These are phyloP conservation scores for Aquilaria malaccensis DNA, from an alignment of 345 rosid species.

Conservation along the genomic window DNA sequence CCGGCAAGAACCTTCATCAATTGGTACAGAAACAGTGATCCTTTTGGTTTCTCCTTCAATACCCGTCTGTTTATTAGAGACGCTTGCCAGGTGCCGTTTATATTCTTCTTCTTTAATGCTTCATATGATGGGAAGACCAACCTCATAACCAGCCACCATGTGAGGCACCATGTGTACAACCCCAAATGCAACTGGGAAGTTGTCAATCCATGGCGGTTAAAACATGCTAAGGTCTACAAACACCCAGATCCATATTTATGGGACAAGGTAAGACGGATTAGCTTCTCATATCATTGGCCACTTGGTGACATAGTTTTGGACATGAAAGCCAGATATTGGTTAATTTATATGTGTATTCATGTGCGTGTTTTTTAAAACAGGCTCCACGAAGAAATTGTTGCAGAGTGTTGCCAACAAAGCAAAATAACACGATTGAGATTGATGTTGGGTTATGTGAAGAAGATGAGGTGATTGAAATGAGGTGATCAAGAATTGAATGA, in stretches of 20 bases:
- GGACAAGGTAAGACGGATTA: conserved; percentile 23
- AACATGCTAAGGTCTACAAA: conserved; percentile 32
- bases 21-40: too few species aligned
- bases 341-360: background rate
- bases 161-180: too few species aligned
- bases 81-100: too few species aligned
- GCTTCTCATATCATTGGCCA: background rate
- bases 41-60: too few species aligned
- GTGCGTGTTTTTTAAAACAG: conserved; percentile 17
- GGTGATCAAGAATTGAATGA: background rate
- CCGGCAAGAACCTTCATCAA: too few species aligned
- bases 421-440: conserved; percentile 23
- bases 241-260: conserved; percentile 38
- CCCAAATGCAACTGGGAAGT: conserved; percentile 22
- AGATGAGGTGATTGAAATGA: conserved; percentile 27
- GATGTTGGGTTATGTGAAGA: conserved; percentile 34
- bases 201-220: conserved; percentile 26
- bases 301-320: too few species aligned
- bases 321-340: background rate
- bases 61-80: too few species aligned
- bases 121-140: too few species aligned
- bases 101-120: too few species aligned
- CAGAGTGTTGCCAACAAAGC: conserved; percentile 22
- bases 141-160: too few species aligned
- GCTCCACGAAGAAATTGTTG: conserved; percentile 51